Evolutionary conservation across 2,329 filamentous ascomycete genomes (phyloP).

Genomic region (Cercospora sesami): DNA sequence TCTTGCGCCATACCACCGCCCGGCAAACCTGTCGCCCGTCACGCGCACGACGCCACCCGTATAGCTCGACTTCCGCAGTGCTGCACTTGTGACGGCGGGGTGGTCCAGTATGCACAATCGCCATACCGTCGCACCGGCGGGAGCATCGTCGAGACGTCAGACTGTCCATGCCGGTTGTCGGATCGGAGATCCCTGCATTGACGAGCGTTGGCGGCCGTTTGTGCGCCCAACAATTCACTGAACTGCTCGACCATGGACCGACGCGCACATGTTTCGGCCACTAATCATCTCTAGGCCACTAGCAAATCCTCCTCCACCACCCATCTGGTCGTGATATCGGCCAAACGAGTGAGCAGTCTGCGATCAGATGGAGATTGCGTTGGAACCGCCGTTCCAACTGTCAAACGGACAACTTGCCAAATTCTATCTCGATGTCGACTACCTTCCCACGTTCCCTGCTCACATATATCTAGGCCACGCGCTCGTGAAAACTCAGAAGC

Average conservation of each 20-base stretch:
- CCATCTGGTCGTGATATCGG: not conserved
- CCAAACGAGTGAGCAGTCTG: not conserved
- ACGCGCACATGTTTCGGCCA: constrained; percentile 13
- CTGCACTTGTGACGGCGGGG: not conserved
- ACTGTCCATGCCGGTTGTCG: not conserved
- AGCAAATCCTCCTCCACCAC: not conserved
- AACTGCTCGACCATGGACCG: not conserved
- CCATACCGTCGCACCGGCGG: not conserved
- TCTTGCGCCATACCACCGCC: not conserved
- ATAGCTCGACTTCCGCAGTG: not conserved
- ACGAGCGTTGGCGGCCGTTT: not conserved
- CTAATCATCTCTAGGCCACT: not conserved
- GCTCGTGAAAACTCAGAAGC: not conserved
- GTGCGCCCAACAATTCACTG: not conserved
- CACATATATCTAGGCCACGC: not conserved
- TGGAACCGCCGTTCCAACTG: not conserved
- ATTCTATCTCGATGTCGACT: not conserved
- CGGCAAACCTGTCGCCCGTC: not conserved
- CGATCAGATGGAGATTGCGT: not conserved
- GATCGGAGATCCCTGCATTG: not conserved
- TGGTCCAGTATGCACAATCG: not conserved
- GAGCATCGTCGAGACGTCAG: not conserved
- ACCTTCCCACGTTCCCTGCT: not conserved
- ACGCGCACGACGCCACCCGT: not conserved
- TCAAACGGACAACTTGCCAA: not conserved